Evolutionary conservation across 202 grass and related monocot genomes (phyloP).

Genomic region (Saccharum hybrid): DNA sequence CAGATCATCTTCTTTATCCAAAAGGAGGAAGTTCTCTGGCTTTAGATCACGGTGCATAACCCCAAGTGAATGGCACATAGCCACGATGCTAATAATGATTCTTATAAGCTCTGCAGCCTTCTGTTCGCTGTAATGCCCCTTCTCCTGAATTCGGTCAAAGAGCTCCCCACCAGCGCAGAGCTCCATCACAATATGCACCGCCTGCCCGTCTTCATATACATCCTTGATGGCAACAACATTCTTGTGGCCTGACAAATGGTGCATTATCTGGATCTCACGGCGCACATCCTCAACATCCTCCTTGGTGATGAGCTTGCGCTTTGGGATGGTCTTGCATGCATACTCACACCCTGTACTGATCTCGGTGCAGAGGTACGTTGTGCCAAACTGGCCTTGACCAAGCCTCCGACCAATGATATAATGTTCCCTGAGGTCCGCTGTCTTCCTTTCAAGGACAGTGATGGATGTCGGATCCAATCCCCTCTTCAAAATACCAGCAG

Average conservation of each 20-base stretch:
- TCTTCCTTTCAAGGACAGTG: conserved; percentile 73
- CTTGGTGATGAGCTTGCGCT: conserved; percentile 72
- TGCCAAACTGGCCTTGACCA: conserved; percentile 89
- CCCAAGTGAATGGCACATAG: conserved; percentile 88
- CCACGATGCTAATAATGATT: conserved; percentile 84
- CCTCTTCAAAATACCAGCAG: conserved; percentile 43
- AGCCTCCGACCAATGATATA: conserved; percentile 75
- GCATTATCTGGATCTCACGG: conserved; percentile 93
- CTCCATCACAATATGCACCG: conserved; percentile 93
- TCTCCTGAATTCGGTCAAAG: conserved; percentile 79
- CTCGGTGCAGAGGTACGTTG: conserved; percentile 82
- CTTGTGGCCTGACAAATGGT: conserved; percentile 86
- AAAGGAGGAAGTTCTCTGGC: conserved; percentile 91
- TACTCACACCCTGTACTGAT: conserved; percentile 72
- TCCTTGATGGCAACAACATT: conserved; percentile 91
- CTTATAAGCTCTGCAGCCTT: conserved; percentile 84
- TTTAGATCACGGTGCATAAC: conserved; percentile 99
- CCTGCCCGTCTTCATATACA: conserved; percentile 71
- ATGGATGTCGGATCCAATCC: conserved; percentile 51
- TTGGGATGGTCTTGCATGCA: conserved; percentile 88
- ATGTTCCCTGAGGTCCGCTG: conserved; percentile 60
- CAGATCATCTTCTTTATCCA: conserved; percentile 76
- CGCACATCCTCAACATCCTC: conserved; percentile 83
- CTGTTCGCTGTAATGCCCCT: conserved; percentile 75
- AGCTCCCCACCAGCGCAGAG: conserved; percentile 86